Conservation (phyloP, 1,284 basidiomycete species). For the Cystobasidium sp. region DNA sequence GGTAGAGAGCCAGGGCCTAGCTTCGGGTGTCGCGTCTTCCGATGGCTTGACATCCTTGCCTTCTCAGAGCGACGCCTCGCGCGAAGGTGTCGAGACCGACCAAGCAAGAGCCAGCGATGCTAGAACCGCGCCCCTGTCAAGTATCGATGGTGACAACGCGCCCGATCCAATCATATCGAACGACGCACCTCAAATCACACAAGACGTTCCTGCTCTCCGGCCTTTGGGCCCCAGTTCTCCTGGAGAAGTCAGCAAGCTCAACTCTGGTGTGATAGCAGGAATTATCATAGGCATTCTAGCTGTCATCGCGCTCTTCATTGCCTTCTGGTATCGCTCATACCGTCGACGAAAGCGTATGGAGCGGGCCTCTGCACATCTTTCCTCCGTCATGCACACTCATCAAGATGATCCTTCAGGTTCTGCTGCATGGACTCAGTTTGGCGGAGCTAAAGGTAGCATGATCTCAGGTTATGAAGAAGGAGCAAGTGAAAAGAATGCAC, state of each 20-base stretch:
- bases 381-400: neutral
- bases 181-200: neutral
- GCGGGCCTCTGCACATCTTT: neutral
- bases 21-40: too few relatives aligned
- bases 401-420: neutral
- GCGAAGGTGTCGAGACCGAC: too few relatives aligned
- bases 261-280: conserved; percentile 12
- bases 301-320: conserved; percentile 5
- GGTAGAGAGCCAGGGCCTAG: too few relatives aligned
- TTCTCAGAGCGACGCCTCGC: too few relatives aligned
- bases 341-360: conserved; percentile 1
- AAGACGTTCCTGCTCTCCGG: neutral
- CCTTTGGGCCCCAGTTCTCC: conserved; percentile 7
- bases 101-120: too few relatives aligned
- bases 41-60: too few relatives aligned
- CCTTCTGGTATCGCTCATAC: conserved; percentile 12
- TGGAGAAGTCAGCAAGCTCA: neutral
- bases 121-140: too few relatives aligned
- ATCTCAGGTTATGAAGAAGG: neutral
- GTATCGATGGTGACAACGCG: neutral
- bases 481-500: conserved; percentile 17
- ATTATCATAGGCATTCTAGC: conserved; percentile 13
- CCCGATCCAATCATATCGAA: too few relatives aligned
- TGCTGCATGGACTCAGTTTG: conserved; percentile 14
- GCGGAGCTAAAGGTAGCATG: conserved; percentile 29